A percentile compares a stretch with the other conserved stretches of the same genome.
These are phyloP conservation scores for Diutina rugosa DNA, from an alignment of 1,139 yeast genomes.

Conservation along the genomic window DNA sequence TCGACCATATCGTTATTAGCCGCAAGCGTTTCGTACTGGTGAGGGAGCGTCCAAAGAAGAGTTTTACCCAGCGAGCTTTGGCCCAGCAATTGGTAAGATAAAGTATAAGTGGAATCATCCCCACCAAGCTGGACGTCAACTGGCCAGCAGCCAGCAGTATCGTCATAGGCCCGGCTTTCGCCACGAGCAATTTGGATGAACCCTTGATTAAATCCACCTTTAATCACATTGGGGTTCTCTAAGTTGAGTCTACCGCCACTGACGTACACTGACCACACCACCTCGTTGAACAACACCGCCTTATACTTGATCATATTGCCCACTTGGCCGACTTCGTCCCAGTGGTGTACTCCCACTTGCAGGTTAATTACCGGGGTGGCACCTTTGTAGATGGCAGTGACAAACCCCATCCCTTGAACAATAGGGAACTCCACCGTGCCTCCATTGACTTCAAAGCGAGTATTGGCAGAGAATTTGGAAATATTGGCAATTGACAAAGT, in stretches of 20 bases:
- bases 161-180: slow-evolving; percentile 32
- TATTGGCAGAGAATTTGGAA: slow-evolving; percentile 21
- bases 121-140: slow-evolving; percentile 5
- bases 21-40: slow-evolving; percentile 29
- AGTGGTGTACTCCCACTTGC: slow-evolving; percentile 50
- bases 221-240: slow-evolving; percentile 41
- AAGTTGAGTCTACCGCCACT: slow-evolving; percentile 25
- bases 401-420: slow-evolving; percentile 2
- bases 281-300: slow-evolving; percentile 26
- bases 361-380: slow-evolving; percentile 44
- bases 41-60: slow-evolving; percentile 50
- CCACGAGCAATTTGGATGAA: slow-evolving; percentile 13
- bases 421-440: slow-evolving; percentile 3
- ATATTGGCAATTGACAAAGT: slow-evolving; percentile 17
- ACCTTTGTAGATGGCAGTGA: slow-evolving; percentile 11
- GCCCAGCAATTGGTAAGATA: slow-evolving; percentile 18
- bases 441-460: slow-evolving; percentile 10
- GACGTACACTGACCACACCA: slow-evolving; percentile 27
- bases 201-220: slow-evolving; percentile 2
- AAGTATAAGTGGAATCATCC: slow-evolving; percentile 14
- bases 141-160: slow-evolving; percentile 27
- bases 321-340: slow-evolving; percentile 12
- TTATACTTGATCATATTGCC: slow-evolving; percentile 15
- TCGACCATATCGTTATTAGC: slow-evolving; percentile 14
- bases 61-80: slow-evolving; percentile 17